These are phyloP conservation scores for Clonostachys sp. DNA, from an alignment of 2,329 filamentous ascomycete genomes.

Conservation along the genomic window DNA sequence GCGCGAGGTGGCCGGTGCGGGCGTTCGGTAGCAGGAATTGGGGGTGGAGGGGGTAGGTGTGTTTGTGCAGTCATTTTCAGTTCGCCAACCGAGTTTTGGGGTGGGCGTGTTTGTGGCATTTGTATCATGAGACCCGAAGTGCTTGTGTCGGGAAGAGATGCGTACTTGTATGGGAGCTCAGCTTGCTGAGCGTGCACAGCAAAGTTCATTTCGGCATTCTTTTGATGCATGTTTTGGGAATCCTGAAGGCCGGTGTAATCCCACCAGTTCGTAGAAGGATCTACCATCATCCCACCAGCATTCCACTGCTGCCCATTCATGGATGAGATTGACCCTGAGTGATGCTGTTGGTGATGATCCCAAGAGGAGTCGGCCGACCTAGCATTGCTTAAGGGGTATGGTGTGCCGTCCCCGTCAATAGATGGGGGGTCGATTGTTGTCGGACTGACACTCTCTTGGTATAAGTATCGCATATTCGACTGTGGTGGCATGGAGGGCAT, in stretches of 20 bases:
- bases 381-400: no score
- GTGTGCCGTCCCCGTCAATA: no score
- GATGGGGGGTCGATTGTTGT: no score
- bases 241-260: constrained; percentile 4
- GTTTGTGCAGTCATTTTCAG: constrained; percentile 24
- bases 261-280: constrained; percentile 4
- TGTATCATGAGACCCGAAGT: constrained; percentile 45
- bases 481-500: constrained; percentile 13
- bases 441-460: constrained; percentile 23
- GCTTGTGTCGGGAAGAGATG: constrained; percentile 19
- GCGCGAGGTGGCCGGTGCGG: constrained; percentile 44
- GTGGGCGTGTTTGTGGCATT: constrained; percentile 41
- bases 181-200: constrained; percentile 32
- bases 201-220: constrained; percentile 30
- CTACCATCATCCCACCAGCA: no score
- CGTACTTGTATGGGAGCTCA: constrained; percentile 34
- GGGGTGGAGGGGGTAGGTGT: constrained; percentile 25
- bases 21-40: constrained; percentile 21
- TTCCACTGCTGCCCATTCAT: no score
- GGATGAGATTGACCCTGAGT: neutral
- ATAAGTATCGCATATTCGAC: constrained; percentile 20
- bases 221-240: constrained; percentile 21
- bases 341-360: constrained; percentile 18
- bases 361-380: constrained; percentile 13
- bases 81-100: constrained; percentile 28